phyloP scores from a whole-genome alignment of 2,329 filamentous ascomycete species.

The Fusarium incarnatum region DNA sequence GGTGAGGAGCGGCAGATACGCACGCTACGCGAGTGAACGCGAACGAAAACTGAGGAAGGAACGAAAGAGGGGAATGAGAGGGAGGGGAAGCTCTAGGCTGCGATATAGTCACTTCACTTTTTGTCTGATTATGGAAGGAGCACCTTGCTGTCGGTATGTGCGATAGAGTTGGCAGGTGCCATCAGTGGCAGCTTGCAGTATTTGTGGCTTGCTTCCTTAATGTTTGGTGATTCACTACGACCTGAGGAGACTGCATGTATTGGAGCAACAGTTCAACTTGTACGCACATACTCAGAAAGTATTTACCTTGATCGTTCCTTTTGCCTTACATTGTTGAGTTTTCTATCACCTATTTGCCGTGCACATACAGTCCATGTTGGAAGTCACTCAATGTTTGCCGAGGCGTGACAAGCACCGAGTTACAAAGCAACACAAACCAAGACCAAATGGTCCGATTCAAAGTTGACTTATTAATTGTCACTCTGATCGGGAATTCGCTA shows the following conservation, averaged over 20 bases:
- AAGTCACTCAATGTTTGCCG: background rate
- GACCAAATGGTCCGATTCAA: background rate
- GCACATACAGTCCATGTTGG: background rate
- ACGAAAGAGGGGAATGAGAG: background rate
- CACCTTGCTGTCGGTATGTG: conserved; percentile 5
- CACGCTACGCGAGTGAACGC: conserved; percentile 5
- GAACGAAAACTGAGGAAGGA: background rate
- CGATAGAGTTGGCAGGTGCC: conserved; percentile 34
- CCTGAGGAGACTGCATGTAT: background rate
- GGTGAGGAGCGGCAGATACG: background rate
- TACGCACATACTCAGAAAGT: background rate
- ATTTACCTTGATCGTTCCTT: background rate
- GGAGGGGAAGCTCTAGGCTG: background rate
- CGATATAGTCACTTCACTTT: background rate
- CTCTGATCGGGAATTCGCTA: background rate
- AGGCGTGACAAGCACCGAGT: background rate
- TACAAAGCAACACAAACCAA: background rate
- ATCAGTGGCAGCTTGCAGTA: conserved; percentile 27
- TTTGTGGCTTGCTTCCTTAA: conserved; percentile 22
- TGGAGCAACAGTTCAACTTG: background rate
- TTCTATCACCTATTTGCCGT: background rate
- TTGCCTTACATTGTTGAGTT: background rate
- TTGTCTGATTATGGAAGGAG: conserved; percentile 1
- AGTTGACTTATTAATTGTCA: background rate
- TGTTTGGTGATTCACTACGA: conserved; percentile 10